A percentile compares a stretch with the other conserved stretches of the same genome.
phyloP scores from a whole-genome alignment of 169 alveolate species.

The Cyclospora cayetanensis region DNA sequence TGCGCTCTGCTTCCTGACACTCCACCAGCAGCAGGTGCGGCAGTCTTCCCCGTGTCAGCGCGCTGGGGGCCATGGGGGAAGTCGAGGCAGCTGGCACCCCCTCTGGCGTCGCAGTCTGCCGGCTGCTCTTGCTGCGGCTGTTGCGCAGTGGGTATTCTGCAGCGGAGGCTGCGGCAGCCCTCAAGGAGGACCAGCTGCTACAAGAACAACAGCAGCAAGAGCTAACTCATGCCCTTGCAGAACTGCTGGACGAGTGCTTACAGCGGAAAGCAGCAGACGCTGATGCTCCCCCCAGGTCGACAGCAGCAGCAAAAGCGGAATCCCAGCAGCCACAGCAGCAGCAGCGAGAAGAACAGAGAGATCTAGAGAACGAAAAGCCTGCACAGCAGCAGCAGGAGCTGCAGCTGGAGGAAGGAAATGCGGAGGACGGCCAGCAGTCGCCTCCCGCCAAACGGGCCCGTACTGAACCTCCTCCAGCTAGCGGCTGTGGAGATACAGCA shows the following conservation, averaged over 20 bases:
- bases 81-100: background rate
- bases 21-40: background rate
- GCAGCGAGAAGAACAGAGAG: background rate
- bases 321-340: too few species aligned
- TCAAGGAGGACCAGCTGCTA: constrained; percentile 17
- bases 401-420: constrained; percentile 4
- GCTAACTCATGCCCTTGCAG: background rate
- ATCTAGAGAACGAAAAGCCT: background rate
- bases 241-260: background rate
- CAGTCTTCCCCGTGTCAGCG: background rate
- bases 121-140: constrained; percentile 57
- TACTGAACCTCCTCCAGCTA: background rate
- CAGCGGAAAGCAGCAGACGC: background rate
- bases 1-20: background rate
- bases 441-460: constrained; percentile 35
- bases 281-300: background rate
- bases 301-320: constrained; percentile 27
- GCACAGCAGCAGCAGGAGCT: constrained; percentile 18
- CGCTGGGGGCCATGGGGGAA: too few species aligned
- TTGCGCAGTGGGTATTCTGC: background rate
- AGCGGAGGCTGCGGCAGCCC: constrained; percentile 43
- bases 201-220: constrained; percentile 27
- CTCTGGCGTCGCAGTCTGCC: constrained; percentile 40
- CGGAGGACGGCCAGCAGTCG: background rate
- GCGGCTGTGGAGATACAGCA: constrained; percentile 13